Evolutionary conservation across 2,329 filamentous ascomycete genomes (phyloP).

Genomic region (Westerdykella aurantiaca): DNA sequence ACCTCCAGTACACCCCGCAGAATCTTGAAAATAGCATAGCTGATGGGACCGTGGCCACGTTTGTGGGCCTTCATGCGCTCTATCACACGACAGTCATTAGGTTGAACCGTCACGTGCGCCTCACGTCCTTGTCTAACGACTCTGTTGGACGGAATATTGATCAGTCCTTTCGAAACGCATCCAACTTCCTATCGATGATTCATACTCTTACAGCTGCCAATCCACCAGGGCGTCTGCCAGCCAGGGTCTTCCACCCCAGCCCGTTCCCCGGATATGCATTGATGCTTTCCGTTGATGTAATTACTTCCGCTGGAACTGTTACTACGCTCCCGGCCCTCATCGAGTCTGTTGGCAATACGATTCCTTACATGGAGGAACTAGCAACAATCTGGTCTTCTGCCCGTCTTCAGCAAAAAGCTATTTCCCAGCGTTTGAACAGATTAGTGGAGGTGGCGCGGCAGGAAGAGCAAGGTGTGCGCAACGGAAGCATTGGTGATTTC

Average conservation of each 20-base stretch:
- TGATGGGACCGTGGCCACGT: slow-evolving; percentile 52
- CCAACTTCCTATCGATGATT: slow-evolving; percentile 30
- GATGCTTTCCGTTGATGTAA: slow-evolving; percentile 59
- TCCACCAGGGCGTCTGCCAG: slow-evolving; percentile 22
- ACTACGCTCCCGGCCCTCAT: slow-evolving; percentile 47
- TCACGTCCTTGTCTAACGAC: slow-evolving; percentile 21
- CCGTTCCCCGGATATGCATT: slow-evolving; percentile 60
- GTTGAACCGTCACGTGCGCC: slow-evolving; percentile 54
- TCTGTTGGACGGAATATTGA: slow-evolving; percentile 29
- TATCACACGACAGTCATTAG: slow-evolving; percentile 60
- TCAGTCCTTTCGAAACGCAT: slow-evolving; percentile 23
- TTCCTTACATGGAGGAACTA: slow-evolving; percentile 53
- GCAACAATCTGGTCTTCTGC: slow-evolving; percentile 56
- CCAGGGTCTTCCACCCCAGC: slow-evolving; percentile 42
- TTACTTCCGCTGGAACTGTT: slow-evolving; percentile 52
- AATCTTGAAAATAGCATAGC: slow-evolving; percentile 55
- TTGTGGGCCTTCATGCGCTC: slow-evolving; percentile 61
- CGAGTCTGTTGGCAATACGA: slow-evolving; percentile 49
- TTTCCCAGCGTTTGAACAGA: slow-evolving; percentile 44
- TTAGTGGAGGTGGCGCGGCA: slow-evolving; percentile 39
- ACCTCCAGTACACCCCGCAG: slow-evolving; percentile 49
- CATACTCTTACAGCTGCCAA: slow-evolving; percentile 23
- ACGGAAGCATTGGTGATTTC: slow-evolving; percentile 31
- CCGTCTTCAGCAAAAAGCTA: slow-evolving; percentile 45
- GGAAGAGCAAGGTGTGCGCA: slow-evolving; percentile 26